Base-by-base conservation (phyloP, 768 basidiomycete species). In the Russula abietina region DNA sequence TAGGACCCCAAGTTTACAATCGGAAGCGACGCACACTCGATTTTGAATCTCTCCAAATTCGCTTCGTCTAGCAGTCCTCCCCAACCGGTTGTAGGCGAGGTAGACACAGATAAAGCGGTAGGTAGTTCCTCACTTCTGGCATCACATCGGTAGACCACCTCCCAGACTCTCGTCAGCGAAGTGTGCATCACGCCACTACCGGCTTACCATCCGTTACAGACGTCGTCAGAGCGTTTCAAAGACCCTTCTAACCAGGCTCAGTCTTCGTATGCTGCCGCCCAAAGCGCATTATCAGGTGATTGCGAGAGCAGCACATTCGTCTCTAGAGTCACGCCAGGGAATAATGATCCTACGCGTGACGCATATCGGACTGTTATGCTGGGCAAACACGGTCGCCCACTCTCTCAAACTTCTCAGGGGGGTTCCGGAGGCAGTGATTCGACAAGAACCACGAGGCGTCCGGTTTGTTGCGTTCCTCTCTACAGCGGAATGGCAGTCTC, bases 331-430 rank as follows among this genome's bases (percentile, higher is more conserved):
- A 12, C 48, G 14, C 17, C 33, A 11, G 59, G 14, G 36, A 32
- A 16, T n/a, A 26, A 33, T 32, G 48, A 24, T 24, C 43, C 16
- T 19, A 11, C 22, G 30, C 43, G 38, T 41, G 19, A 54, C 39
- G 33, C 51, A 45, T 26, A 48, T 49, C 33, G 39, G 39, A 48
- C 26, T 45, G 33, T 55, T 26, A 54, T 26, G 56, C 30, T 55
- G 32, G 55, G 49, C 50, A 49, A 58, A 55, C 51, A 58, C 24
- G 57, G 57, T 39, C 71, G 70, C 66, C 70, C 48, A 64, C 69
- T 3, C 65, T 70, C 53, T 66, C 72, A 57, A 69, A 70, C 62
- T 82, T 24, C 90, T 39, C 66, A 64, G 1, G 48, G 30, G 19
- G 49, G 28, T 12, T 36, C 54, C 10, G 58, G 26, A 51, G 56